Conservation (phyloP, 305 asterid species). For the Coffea humblotiana region DNA sequence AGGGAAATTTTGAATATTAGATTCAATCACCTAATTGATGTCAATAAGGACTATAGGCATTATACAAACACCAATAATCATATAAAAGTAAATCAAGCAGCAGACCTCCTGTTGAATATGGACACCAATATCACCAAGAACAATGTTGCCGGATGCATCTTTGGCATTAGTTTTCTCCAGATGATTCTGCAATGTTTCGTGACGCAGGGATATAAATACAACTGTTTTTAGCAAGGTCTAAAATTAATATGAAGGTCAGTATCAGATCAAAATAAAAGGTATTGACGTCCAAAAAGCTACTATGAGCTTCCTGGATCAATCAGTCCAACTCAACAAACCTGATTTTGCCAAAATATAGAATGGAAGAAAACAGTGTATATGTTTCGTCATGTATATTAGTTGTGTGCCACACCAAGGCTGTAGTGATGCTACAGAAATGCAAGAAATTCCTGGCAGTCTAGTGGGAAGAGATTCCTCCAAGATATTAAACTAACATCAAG, state of each 20-base stretch:
- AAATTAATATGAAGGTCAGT: neutral
- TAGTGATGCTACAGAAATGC: neutral
- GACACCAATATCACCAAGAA: conserved; percentile 82
- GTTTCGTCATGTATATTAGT: neutral
- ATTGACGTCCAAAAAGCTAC: neutral
- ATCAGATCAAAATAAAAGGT: neutral
- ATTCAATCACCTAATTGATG: neutral
- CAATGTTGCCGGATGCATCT: conserved; percentile 82
- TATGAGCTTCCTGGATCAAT: neutral
- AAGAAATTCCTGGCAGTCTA: neutral
- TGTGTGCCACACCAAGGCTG: neutral
- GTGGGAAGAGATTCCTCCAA: neutral
- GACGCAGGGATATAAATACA: neutral
- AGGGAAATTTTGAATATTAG: neutral
- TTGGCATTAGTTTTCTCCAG: conserved; percentile 70
- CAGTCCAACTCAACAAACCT: neutral
- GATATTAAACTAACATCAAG: neutral
- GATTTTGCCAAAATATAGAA: neutral
- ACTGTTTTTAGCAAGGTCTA: neutral
- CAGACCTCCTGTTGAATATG: conserved; percentile 80
- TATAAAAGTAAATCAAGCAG: conserved; percentile 10
- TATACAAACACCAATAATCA: neutral
- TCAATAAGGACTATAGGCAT: neutral
- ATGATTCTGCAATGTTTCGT: conserved; percentile 47
- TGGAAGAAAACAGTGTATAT: neutral